Percentiles rank a stretch among this genome's conserved stretches.
Conservation (phyloP, 441 rosid genomes). For the Geranium incanum region DNA sequence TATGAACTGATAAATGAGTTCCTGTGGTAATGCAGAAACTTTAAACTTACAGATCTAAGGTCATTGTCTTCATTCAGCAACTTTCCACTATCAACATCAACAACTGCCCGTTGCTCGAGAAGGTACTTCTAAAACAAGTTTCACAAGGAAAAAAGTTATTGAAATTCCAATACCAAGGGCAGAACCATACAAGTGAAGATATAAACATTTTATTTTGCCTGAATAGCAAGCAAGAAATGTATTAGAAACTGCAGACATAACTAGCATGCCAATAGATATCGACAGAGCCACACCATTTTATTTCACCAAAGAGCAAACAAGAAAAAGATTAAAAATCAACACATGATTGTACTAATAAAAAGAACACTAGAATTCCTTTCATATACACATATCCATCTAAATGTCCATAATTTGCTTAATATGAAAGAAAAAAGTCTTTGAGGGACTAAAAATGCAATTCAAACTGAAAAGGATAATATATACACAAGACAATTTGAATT, state of each 20-base stretch:
- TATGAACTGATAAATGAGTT: conserved; percentile 1
- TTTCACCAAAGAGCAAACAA: not conserved
- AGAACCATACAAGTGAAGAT: not conserved
- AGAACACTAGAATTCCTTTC: not conserved
- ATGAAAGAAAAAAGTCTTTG: not conserved
- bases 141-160: conserved; percentile 12
- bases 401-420: not conserved
- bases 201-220: not conserved
- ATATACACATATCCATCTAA: not conserved
- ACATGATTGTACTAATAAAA: not conserved
- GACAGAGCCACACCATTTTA: not conserved
- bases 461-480: not conserved
- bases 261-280: too few species aligned
- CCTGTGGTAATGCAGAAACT: conserved; percentile 2
- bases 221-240: not conserved
- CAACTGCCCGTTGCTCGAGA: conserved; percentile 83
- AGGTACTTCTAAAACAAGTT: conserved; percentile 61
- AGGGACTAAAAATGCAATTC: not conserved
- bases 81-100: conserved; percentile 76
- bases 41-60: conserved; percentile 80
- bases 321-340: not conserved
- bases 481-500: not conserved
- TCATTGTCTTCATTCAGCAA: conserved; percentile 91
- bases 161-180: conserved; percentile 17
- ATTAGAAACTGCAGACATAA: not conserved